phyloP scores from a whole-genome alignment of 73 alveolate species.

The Paramecium primaurelia region DNA sequence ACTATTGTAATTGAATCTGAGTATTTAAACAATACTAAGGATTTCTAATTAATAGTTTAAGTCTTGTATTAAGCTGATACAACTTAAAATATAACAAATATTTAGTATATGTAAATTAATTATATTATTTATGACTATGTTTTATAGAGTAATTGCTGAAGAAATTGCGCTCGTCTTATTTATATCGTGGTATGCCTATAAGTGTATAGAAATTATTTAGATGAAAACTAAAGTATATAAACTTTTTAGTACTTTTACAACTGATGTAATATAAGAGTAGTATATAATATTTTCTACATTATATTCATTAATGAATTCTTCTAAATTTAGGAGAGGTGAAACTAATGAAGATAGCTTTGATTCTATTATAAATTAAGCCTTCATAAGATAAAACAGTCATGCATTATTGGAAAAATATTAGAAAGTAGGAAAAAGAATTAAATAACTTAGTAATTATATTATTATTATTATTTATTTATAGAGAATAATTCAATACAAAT shows the following conservation, averaged over 20 bases:
- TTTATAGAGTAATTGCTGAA: not conserved
- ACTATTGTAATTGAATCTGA: not conserved
- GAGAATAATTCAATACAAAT: not conserved
- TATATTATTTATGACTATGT: not conserved
- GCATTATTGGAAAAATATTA: not conserved
- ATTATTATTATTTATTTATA: not conserved
- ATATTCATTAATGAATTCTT: not conserved
- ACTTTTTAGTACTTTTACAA: not conserved
- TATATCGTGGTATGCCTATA: not conserved
- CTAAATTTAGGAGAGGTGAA: not conserved
- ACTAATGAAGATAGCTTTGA: slow-evolving; percentile 26
- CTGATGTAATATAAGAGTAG: not conserved
- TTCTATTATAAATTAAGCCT: not conserved
- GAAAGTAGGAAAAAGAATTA: slow-evolving; percentile 18
- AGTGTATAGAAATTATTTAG: not conserved
- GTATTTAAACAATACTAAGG: not conserved
- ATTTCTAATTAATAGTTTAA: not conserved
- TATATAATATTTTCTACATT: not conserved
- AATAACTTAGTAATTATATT: not conserved
- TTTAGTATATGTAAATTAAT: not conserved
- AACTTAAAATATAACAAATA: not conserved
- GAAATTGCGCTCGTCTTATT: not conserved
- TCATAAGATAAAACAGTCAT: not conserved
- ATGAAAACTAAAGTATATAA: not conserved
- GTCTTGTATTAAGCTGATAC: not conserved